Evolutionary conservation across 1,139 yeast genomes (phyloP).

Genomic region (Hemisphaericaspora xylofermentans): DNA sequence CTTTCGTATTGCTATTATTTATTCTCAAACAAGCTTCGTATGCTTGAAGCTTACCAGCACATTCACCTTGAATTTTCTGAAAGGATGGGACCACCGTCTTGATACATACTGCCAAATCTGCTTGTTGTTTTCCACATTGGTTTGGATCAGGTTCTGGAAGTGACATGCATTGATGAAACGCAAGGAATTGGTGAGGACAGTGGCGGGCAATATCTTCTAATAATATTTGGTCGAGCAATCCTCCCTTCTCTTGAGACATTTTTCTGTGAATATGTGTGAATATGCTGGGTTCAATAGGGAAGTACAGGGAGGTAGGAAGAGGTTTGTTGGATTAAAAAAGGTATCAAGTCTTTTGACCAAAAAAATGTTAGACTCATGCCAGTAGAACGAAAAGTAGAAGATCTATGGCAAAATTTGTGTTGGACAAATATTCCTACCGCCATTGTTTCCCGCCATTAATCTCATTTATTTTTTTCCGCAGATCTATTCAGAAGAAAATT

Average conservation of each 20-base stretch:
- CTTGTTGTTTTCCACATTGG: constrained; percentile 52
- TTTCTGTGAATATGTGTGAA: neutral
- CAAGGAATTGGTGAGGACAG: constrained; percentile 65
- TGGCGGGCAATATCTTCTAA: constrained; percentile 53
- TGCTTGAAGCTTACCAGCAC: constrained; percentile 53
- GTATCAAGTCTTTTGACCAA: neutral
- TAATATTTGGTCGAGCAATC: constrained; percentile 31
- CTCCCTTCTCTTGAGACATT: constrained; percentile 17
- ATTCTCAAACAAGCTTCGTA: constrained; percentile 60
- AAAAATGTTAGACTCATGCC: too few species aligned
- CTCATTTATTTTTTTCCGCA: too few species aligned
- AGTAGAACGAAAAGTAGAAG: neutral
- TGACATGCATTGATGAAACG: constrained; percentile 64
- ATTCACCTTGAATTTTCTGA: constrained; percentile 57
- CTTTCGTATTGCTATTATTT: constrained; percentile 32
- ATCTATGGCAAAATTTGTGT: neutral
- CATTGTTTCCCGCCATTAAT: too few species aligned
- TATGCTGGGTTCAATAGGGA: neutral
- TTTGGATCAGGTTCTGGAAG: constrained; percentile 44
- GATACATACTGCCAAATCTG: constrained; percentile 55
- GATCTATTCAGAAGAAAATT: too few species aligned
- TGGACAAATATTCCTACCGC: too few species aligned
- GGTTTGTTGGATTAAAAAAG: neutral
- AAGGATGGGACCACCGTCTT: constrained; percentile 61
- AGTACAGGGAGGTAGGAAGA: neutral